These are phyloP conservation scores for Sanguinoderma infundibulare DNA, from an alignment of 1,284 basidiomycete genomes.

Conservation along the genomic window DNA sequence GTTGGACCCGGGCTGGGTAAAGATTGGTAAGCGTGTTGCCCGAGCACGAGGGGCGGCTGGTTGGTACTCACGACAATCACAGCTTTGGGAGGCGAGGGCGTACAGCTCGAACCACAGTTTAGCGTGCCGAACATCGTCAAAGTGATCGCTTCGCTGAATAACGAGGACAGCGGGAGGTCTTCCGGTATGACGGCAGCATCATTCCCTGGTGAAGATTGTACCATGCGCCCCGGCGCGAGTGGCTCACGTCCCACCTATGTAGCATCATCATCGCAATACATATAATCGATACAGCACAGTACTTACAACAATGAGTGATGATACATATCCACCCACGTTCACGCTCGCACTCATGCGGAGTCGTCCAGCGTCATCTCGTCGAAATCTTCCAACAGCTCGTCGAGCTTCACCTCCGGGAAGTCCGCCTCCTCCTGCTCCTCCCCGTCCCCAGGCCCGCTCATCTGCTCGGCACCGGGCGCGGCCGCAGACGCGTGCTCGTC, in stretches of 20 bases:
- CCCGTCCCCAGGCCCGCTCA: slow-evolving; percentile 25
- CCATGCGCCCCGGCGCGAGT: neutral
- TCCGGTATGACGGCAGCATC: slow-evolving; percentile 33
- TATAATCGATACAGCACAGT: slow-evolving; percentile 1
- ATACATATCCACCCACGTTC: too few relatives aligned
- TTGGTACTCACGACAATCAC: neutral
- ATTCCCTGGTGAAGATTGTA: slow-evolving; percentile 27
- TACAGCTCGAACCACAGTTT: slow-evolving; percentile 34
- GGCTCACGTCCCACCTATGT: too few relatives aligned
- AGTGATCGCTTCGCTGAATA: slow-evolving; percentile 27
- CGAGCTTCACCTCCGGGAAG: slow-evolving; percentile 87
- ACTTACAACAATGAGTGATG: neutral
- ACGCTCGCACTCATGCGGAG: slow-evolving; percentile 9
- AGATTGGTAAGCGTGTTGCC: slow-evolving; percentile 32
- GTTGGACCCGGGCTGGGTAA: slow-evolving; percentile 38
- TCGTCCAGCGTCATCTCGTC: slow-evolving; percentile 79
- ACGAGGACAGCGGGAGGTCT: slow-evolving; percentile 36
- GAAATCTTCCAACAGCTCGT: slow-evolving; percentile 93
- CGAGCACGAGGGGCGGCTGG: neutral
- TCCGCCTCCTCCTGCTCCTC: slow-evolving; percentile 70
- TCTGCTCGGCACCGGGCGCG: slow-evolving; percentile 33
- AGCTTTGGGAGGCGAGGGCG: slow-evolving; percentile 40
- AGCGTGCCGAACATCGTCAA: slow-evolving; percentile 34
- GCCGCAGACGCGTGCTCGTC: slow-evolving; percentile 58
- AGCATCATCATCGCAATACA: slow-evolving; percentile 1